Evolutionary conservation across 23 red algal species (phyloP).

Genomic region (Gracilaria gracilis): DNA sequence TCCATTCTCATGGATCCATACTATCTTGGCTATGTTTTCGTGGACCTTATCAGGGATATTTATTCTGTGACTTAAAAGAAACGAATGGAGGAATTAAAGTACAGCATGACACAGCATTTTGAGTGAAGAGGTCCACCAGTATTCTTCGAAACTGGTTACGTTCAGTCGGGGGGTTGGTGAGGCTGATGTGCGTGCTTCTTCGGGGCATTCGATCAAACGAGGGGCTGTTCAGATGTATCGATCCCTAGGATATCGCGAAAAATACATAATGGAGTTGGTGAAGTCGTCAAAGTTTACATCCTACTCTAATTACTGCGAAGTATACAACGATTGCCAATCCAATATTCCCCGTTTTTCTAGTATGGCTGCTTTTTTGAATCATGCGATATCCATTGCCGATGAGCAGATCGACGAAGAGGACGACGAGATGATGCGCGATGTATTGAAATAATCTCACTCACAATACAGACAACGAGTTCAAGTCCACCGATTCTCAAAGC

Average conservation of each 20-base stretch:
- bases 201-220: constrained; percentile 41
- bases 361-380: neutral
- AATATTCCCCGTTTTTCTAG: neutral
- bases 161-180: neutral
- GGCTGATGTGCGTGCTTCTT: constrained; percentile 8
- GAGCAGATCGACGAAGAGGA: too few relatives aligned
- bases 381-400: too few relatives aligned
- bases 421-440: too few relatives aligned
- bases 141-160: neutral
- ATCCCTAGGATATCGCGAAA: constrained; percentile 4
- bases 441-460: too few relatives aligned
- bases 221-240: constrained; percentile 39
- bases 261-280: constrained; percentile 41
- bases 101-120: too few relatives aligned
- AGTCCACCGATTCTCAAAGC: too few relatives aligned
- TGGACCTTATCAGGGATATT: neutral
- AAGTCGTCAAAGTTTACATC: constrained; percentile 9
- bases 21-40: constrained; percentile 11
- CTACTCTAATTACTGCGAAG: constrained; percentile 42
- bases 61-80: constrained; percentile 35
- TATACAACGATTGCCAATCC: constrained; percentile 37
- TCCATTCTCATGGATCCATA: constrained; percentile 36
- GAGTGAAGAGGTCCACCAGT: too few relatives aligned
- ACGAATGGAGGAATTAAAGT: neutral
- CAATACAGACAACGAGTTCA: too few relatives aligned